phyloP scores from a whole-genome alignment of 106 monocot species.

The Acanthochlamys bracteata region DNA sequence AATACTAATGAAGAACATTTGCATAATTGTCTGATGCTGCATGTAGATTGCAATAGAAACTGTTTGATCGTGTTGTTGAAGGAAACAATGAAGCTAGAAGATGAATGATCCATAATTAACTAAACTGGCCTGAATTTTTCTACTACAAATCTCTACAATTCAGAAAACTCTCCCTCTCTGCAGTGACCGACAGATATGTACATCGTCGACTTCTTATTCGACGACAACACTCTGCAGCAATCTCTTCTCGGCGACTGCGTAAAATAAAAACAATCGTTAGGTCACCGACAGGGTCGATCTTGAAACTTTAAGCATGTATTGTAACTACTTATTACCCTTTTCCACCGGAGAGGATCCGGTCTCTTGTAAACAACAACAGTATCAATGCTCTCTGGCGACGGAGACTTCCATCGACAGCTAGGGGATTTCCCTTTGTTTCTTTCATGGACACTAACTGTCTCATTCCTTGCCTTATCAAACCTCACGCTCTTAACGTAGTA shows the following conservation, averaged over 20 bases:
- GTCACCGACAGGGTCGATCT: no score
- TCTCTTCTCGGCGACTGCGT: neutral
- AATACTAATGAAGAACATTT: no score
- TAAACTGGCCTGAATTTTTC: neutral
- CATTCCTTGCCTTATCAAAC: neutral
- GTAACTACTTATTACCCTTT: neutral
- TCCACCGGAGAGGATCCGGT: constrained; percentile 4
- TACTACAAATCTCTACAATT: constrained; percentile 2
- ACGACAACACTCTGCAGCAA: constrained; percentile 6
- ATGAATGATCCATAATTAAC: neutral
- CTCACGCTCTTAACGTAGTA: neutral
- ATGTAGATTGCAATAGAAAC: no score
- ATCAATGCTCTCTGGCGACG: neutral
- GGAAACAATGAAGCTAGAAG: no score
- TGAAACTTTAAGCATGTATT: no score
- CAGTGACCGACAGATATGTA: constrained; percentile 1
- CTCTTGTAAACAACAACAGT: neutral
- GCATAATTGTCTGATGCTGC: no score
- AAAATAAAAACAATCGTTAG: neutral
- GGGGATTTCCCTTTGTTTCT: no score
- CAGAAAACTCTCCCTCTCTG: constrained; percentile 1
- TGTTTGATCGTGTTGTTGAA: no score
- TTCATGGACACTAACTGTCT: neutral
- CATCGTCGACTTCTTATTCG: neutral
- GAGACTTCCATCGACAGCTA: neutral